phyloP scores from a whole-genome alignment of 1,284 basidiomycete genomes.

The Cutaneotrichosporon cavernicola region DNA sequence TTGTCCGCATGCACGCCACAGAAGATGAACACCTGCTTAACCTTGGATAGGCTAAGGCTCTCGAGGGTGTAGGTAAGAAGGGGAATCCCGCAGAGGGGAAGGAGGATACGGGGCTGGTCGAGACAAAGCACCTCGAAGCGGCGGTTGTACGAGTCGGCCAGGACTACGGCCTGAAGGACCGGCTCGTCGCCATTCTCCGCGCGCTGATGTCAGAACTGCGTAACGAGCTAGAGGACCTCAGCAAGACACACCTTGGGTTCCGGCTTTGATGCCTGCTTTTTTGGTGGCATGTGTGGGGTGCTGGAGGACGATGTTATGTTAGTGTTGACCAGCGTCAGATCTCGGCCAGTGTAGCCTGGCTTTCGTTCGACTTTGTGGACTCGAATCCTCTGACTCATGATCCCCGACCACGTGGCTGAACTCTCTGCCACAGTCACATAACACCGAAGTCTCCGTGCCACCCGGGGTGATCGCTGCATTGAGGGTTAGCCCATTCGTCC shows the following conservation, averaged over 20 bases:
- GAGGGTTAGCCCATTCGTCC: conserved; percentile 18
- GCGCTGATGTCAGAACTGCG: conserved; percentile 36
- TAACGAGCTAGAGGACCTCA: neutral
- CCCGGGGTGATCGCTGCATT: conserved; percentile 6
- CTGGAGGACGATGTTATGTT: neutral
- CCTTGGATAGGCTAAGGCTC: conserved; percentile 83
- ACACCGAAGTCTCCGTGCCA: neutral
- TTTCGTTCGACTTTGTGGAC: conserved; percentile 5
- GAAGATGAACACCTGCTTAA: conserved; percentile 93
- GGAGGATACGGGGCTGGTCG: conserved; percentile 76
- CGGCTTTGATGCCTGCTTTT: conserved; percentile 38
- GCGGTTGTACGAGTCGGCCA: conserved; percentile 93
- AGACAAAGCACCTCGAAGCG: conserved; percentile 84
- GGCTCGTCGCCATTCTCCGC: conserved; percentile 62
- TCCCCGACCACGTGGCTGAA: conserved; percentile 4
- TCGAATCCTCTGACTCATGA: neutral
- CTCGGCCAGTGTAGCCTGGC: neutral
- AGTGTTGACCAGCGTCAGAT: neutral
- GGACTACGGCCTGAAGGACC: conserved; percentile 82
- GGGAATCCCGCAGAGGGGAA: conserved; percentile 91
- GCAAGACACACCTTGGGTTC: conserved; percentile 29
- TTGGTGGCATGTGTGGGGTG: conserved; percentile 40
- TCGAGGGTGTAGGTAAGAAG: conserved; percentile 96
- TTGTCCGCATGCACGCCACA: conserved; percentile 81
- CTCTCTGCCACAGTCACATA: conserved; percentile 3